Conservation (phyloP, 2,329 filamentous ascomycete species). For the Proliferodiscus dingleyae region DNA sequence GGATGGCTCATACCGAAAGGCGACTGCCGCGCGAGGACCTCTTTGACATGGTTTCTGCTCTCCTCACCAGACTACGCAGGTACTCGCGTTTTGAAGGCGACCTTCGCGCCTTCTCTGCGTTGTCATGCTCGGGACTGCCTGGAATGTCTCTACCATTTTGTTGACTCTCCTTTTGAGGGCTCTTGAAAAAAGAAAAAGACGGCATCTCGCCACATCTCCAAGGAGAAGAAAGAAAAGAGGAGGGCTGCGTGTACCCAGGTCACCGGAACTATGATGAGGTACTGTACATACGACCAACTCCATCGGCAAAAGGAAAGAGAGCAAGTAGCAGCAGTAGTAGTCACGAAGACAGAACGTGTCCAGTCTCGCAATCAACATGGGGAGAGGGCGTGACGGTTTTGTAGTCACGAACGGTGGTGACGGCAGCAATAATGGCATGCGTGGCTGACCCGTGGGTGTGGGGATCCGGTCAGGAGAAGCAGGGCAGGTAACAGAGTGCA, state of each 20-base stretch:
- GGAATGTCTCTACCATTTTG: slow-evolving; percentile 11
- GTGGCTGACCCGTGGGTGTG: slow-evolving; percentile 1
- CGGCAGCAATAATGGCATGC: background rate
- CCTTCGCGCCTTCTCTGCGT: slow-evolving; percentile 25
- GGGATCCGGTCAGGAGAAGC: background rate
- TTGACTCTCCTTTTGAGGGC: slow-evolving; percentile 17
- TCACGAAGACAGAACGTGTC: background rate
- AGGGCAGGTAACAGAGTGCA: background rate
- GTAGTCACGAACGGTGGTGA: background rate
- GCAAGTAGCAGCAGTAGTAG: background rate
- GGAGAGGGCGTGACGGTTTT: background rate
- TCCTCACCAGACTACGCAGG: slow-evolving; percentile 30
- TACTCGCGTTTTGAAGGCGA: slow-evolving; percentile 32
- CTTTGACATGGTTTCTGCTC: slow-evolving; percentile 15
- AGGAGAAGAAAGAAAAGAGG: background rate
- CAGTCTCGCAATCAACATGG: background rate
- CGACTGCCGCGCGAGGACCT: slow-evolving; percentile 18
- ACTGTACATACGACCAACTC: background rate
- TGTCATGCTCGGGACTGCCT: slow-evolving; percentile 12
- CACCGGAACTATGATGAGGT: background rate
- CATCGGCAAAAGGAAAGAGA: slow-evolving; percentile 2
- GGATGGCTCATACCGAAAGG: slow-evolving; percentile 9
- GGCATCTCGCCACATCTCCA: slow-evolving; percentile 23
- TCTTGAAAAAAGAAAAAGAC: slow-evolving; percentile 27
- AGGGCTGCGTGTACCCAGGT: background rate